Percentiles rank a stretch among this genome's conserved stretches.
phyloP scores from a whole-genome alignment of 1,284 basidiomycete species.

The Boletus sp. region DNA sequence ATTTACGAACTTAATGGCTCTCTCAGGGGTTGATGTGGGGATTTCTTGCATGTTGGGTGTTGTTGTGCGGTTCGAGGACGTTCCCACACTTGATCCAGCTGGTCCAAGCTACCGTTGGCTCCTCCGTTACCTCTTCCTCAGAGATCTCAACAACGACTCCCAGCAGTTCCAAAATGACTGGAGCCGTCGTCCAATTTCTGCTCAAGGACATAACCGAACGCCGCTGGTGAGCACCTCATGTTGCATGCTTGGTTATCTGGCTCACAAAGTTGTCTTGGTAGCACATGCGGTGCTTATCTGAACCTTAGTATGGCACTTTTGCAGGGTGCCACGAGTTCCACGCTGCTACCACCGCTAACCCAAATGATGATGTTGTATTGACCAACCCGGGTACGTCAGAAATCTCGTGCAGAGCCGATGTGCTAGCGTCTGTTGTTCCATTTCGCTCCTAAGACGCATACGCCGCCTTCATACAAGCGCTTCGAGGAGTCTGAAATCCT shows the following conservation, averaged over 20 bases:
- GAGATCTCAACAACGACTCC: constrained; percentile 44
- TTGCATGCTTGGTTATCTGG: background rate
- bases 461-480: background rate
- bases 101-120: background rate
- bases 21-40: constrained; percentile 28
- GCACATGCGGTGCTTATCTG: background rate
- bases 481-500: background rate
- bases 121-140: constrained; percentile 37
- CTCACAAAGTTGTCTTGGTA: background rate
- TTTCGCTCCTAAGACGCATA: background rate
- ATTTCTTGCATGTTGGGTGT: background rate
- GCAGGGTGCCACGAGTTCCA: background rate
- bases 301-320: background rate
- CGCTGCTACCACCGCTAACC: background rate
- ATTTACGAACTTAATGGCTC: constrained; percentile 3
- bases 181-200: background rate
- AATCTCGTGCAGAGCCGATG: background rate
- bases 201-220: background rate
- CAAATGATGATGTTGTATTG: background rate
- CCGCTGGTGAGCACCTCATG: background rate
- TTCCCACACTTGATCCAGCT: background rate
- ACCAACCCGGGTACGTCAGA: background rate
- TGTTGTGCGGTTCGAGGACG: background rate
- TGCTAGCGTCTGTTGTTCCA: background rate
- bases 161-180: constrained; percentile 32